A percentile compares a stretch with the other conserved stretches of the same genome.
Conservation (phyloP, 176 grass and related monocot genomes). For the Oryza meyeriana region DNA sequence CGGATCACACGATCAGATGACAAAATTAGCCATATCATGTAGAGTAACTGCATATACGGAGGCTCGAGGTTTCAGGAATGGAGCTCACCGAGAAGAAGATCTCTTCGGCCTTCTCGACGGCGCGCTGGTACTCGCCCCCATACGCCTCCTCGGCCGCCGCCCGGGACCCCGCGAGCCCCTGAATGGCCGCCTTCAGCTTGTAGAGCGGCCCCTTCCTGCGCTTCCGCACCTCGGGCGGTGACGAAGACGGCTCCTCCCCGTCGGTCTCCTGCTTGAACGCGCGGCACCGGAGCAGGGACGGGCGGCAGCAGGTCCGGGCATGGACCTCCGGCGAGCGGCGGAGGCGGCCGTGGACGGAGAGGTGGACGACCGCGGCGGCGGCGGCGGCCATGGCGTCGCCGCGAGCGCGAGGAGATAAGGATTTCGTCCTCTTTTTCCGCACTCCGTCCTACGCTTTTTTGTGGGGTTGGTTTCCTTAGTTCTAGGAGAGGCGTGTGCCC, state of each 20-base stretch:
- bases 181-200: constrained; percentile 67
- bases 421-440: background rate
- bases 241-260: constrained; percentile 26
- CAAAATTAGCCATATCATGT: background rate
- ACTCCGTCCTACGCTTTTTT: background rate
- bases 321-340: constrained; percentile 18
- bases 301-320: constrained; percentile 23
- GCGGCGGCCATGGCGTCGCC: constrained; percentile 42
- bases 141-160: constrained; percentile 42
- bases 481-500: constrained; percentile 41
- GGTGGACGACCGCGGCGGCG: constrained; percentile 46
- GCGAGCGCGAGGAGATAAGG: constrained; percentile 31
- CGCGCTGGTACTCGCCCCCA: constrained; percentile 58
- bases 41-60: background rate
- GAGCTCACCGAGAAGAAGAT: constrained; percentile 94
- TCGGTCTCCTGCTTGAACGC: constrained; percentile 50
- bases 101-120: constrained; percentile 89
- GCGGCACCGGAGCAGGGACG: constrained; percentile 43
- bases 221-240: constrained; percentile 17
- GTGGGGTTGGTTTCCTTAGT: constrained; percentile 1
- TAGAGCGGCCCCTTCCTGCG: constrained; percentile 85
- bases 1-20: background rate
- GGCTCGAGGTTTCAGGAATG: background rate
- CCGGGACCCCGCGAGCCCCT: constrained; percentile 57
- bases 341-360: constrained; percentile 36